Evolutionary conservation across 768 basidiomycete genomes (phyloP), one percentile per base, ranked within the genome.

Genomic region (Pluteus cervinus): DNA sequence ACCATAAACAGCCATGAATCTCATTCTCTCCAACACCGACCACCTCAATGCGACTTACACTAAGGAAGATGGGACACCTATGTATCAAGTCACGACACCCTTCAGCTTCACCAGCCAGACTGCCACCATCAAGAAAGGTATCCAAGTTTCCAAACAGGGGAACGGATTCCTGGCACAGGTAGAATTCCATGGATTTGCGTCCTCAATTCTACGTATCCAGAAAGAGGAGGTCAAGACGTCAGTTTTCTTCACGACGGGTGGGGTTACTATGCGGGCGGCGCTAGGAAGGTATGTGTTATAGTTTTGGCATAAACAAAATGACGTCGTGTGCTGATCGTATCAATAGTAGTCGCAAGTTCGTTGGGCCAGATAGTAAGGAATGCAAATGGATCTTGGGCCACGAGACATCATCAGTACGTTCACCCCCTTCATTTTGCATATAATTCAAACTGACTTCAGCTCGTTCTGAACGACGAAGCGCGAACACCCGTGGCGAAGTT

Each of bases 301-400:
- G 28, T 25, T 20, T 12, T 0, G 12, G 22, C 36, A n/a, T 4
- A 12, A 21, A 29, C 9, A 3, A 5, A 4, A 9, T 11, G 21
- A 26, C 20, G 1, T 15, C 23, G 10, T 18, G 12, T 24, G 20
- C 23, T 7, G 7, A 15, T 23, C n/a, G n/a, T 16, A 7, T 17
- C 1, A 7, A 18, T 12, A 63, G 61, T 22, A 51, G 52, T 6
- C 58, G 58, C n/a, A 49, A 54, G 7, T 66, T 66, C 31, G 54
- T 37, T 1, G 64, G 58, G 0, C 58, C 50, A 4, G 60, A 65
- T 34, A 57, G 57, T 5, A 41, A 34, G 10, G 42, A 52, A 14
- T 66, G 63, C 20, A 52, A 54, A 12, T 66, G 63, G 64, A 47
- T 50, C 9, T 47, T 63, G 41, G 40, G 36, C 1, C n/a, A n/a